Evolutionary conservation across 768 basidiomycete species (phyloP).

Genomic region (Amanita brunnescens): DNA sequence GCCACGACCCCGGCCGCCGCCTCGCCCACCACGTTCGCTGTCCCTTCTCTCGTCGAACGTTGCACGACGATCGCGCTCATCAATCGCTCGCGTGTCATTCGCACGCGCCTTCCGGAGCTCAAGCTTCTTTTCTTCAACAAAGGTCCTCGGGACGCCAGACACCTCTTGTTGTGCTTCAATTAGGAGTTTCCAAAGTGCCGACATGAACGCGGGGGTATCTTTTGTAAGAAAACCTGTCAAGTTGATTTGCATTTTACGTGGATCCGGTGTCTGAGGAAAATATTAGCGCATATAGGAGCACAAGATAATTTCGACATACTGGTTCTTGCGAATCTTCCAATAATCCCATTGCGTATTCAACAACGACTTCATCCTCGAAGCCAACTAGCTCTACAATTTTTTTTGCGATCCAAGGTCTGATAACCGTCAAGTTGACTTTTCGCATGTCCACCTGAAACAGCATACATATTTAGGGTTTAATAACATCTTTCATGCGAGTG

Average conservation of each 20-base stretch:
- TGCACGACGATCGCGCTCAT: slow-evolving; percentile 61
- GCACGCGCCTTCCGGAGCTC: slow-evolving; percentile 72
- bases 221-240: slow-evolving; percentile 88
- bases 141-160: slow-evolving; percentile 83
- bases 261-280: slow-evolving; percentile 66
- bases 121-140: slow-evolving; percentile 88
- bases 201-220: slow-evolving; percentile 83
- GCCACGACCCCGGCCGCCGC: slow-evolving; percentile 56
- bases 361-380: slow-evolving; percentile 93
- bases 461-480: neutral
- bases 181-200: slow-evolving; percentile 81
- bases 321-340: slow-evolving; percentile 80
- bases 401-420: slow-evolving; percentile 93
- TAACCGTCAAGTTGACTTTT: slow-evolving; percentile 88
- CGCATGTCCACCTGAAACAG: slow-evolving; percentile 76
- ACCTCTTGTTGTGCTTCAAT: slow-evolving; percentile 86
- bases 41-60: slow-evolving; percentile 64
- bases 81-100: slow-evolving; percentile 54
- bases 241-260: slow-evolving; percentile 92
- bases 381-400: slow-evolving; percentile 86
- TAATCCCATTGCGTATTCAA: slow-evolving; percentile 93
- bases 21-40: slow-evolving; percentile 41
- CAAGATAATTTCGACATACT: slow-evolving; percentile 34
- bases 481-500: neutral
- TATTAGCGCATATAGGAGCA: neutral